Evolutionary conservation across 495 filamentous ascomycete species (phyloP).

Genomic region (Thermothielavioides terrestris): DNA sequence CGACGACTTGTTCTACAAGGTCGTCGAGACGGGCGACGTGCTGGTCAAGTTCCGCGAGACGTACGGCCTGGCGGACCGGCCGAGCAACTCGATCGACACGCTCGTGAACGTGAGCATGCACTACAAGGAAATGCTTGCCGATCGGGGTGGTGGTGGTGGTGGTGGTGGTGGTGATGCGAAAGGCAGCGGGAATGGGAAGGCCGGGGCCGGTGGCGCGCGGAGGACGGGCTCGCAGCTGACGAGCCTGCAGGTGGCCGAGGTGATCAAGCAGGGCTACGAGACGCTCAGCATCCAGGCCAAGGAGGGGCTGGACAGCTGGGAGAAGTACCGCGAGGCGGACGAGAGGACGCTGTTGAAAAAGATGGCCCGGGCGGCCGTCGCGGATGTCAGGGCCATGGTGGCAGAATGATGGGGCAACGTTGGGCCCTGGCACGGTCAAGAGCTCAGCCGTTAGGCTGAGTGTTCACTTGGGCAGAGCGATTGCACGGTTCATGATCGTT

Average conservation of each 20-base stretch:
- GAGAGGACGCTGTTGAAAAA: slow-evolving; percentile 71
- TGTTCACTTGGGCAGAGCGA: too few relatives aligned
- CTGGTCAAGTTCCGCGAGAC: slow-evolving; percentile 74
- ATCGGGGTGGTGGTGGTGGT: slow-evolving; percentile 37
- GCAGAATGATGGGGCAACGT: slow-evolving; percentile 22
- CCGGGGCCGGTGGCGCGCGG: slow-evolving; percentile 14
- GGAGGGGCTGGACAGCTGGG: slow-evolving; percentile 75
- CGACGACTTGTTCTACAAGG: slow-evolving; percentile 96
- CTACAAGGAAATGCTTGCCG: slow-evolving; percentile 73
- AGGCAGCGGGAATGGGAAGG: slow-evolving; percentile 41
- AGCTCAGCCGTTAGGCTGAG: too few relatives aligned
- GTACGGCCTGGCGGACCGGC: slow-evolving; percentile 49
- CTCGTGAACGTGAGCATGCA: slow-evolving; percentile 78
- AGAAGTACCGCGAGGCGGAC: slow-evolving; percentile 68
- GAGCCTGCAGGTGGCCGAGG: slow-evolving; percentile 73
- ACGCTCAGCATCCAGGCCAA: slow-evolving; percentile 78
- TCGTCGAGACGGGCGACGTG: slow-evolving; percentile 83
- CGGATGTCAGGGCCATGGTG: slow-evolving; percentile 49
- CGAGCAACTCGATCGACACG: slow-evolving; percentile 65
- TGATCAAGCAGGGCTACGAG: slow-evolving; percentile 95
- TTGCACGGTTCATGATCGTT: too few relatives aligned
- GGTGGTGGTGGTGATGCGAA: too few relatives aligned
- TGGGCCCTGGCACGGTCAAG: too few relatives aligned
- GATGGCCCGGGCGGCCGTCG: slow-evolving; percentile 68
- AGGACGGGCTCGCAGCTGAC: slow-evolving; percentile 51